Evolutionary conservation across 768 basidiomycete species (phyloP).

Genomic region (Tricholoma flavovirens): DNA sequence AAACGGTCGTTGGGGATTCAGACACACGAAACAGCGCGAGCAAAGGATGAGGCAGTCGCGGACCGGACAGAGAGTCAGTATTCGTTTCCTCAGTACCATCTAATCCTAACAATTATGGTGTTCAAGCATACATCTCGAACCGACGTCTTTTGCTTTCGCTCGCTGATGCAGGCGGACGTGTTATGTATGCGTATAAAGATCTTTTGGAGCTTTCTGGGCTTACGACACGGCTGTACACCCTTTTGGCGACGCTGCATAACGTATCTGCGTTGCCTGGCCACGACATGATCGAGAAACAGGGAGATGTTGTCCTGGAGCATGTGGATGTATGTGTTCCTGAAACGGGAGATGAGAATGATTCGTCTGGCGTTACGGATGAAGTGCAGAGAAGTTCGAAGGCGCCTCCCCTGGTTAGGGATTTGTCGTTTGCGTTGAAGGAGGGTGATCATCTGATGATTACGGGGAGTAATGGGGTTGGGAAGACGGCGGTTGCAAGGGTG

Average conservation of each 20-base stretch:
- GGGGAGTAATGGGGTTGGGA: slow-evolving; percentile 88
- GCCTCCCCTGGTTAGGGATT: slow-evolving; percentile 59
- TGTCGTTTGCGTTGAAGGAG: slow-evolving; percentile 55
- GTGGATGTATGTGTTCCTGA: slow-evolving; percentile 68
- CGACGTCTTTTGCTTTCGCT: slow-evolving; percentile 85
- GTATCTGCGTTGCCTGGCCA: slow-evolving; percentile 47
- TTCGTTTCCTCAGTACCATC: neutral
- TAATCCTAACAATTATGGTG: neutral
- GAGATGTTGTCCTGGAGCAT: slow-evolving; percentile 55
- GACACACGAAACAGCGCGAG: slow-evolving; percentile 8
- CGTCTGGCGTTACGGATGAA: no score
- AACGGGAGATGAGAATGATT: neutral
- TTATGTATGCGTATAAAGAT: slow-evolving; percentile 98
- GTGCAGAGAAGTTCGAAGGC: slow-evolving; percentile 18
- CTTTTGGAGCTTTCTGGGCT: slow-evolving; percentile 92
- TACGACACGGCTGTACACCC: slow-evolving; percentile 83
- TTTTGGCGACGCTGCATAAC: slow-evolving; percentile 80
- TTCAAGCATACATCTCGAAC: slow-evolving; percentile 82
- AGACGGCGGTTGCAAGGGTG: slow-evolving; percentile 84
- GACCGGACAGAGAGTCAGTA: slow-evolving; percentile 42
- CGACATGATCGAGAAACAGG: slow-evolving; percentile 22
- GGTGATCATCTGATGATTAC: slow-evolving; percentile 93
- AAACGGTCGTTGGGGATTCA: slow-evolving; percentile 32
- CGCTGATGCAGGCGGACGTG: slow-evolving; percentile 91
- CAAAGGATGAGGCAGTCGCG: slow-evolving; percentile 36